Evolutionary conservation across 176 grass and related monocot species (phyloP), one percentile per base, ranked within the genome.

Genomic region (Leersia perrieri): DNA sequence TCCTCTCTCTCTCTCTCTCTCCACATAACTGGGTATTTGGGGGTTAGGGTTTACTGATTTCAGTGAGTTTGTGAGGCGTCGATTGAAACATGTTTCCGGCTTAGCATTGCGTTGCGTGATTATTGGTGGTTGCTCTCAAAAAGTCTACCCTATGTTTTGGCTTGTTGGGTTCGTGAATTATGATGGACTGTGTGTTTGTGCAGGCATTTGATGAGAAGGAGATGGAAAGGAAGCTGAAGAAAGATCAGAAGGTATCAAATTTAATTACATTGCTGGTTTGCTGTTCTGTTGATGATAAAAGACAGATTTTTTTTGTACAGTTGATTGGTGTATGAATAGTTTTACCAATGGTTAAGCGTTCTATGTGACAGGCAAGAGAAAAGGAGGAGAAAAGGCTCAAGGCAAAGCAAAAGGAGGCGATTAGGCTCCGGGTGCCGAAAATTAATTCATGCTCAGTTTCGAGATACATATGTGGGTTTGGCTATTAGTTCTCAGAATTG

Each of bases 371-470:
- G 90, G 93, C 85, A 22, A 90, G 82, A 78, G 75, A 84, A 76
- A 88, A 92, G 86, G 90, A 91, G 85, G 85, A 86, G 30, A 92
- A 92, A 80, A 92, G 84, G 45, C 80, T 90, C 31, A 96, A 89
- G 81, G 93, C 83, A 11, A 71, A 83, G 72, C 82, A 88, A 49
- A 92, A 92, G 44, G 86, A 92, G 74, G 70, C 25, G 13, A 85
- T 83, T 25, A 92, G 84, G 63, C 70, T 92, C 7, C 80, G 88
- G 85, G 90, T 90, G 74, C 28, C 25, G 11, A 49, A 5, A 16
- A 26, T 7, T 7, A 36, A 66, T 15, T 53, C 27, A 4, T 74
- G 28, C 6, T 66, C 63, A 3, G 5, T n/a, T n/a, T n/a, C n/a
- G n/a, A n/a, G n/a, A n/a, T n/a, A 42, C 2, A 49, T 35, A 20